A percentile compares a stretch with the other conserved stretches of the same genome.
phyloP scores from a whole-genome alignment of 495 filamentous ascomycete species.

The Neurospora intermedia region DNA sequence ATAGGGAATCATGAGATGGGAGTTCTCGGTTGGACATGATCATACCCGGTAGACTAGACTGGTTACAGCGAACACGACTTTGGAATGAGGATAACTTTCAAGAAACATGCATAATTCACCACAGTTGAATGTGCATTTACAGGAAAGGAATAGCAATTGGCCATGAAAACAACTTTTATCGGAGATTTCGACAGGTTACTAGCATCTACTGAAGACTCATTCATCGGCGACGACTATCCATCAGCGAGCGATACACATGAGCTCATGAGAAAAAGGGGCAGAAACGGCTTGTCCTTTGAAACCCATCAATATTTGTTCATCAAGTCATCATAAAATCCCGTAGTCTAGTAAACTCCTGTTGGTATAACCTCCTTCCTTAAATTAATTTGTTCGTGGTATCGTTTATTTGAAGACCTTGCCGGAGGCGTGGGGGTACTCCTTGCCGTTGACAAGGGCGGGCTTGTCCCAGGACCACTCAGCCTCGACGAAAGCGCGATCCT shows the following conservation, averaged over 20 bases:
- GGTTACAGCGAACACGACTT: neutral
- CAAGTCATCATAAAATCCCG: constrained; percentile 21
- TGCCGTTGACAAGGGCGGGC: constrained; percentile 64
- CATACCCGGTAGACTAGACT: neutral
- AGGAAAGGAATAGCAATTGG: neutral
- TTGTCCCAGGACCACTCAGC: constrained; percentile 82
- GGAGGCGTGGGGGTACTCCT: constrained; percentile 58
- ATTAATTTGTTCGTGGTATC: neutral
- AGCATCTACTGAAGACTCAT: constrained; percentile 18
- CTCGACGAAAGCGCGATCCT: constrained; percentile 75
- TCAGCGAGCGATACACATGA: constrained; percentile 12
- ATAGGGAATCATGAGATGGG: neutral
- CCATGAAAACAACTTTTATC: neutral
- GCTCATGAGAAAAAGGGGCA: constrained; percentile 18
- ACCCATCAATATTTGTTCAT: constrained; percentile 21
- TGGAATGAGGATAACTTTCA: neutral
- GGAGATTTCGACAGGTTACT: constrained; percentile 7
- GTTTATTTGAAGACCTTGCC: constrained; percentile 99
- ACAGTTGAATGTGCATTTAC: neutral
- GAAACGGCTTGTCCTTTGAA: constrained; percentile 9
- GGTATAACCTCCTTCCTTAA: constrained; percentile 8
- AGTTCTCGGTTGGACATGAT: neutral
- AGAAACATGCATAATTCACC: neutral
- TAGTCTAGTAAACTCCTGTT: constrained; percentile 18
- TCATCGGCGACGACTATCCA: constrained; percentile 14